Conservation (phyloP, 2,329 filamentous ascomycete genomes). For the Ophiosphaerella korrae region DNA sequence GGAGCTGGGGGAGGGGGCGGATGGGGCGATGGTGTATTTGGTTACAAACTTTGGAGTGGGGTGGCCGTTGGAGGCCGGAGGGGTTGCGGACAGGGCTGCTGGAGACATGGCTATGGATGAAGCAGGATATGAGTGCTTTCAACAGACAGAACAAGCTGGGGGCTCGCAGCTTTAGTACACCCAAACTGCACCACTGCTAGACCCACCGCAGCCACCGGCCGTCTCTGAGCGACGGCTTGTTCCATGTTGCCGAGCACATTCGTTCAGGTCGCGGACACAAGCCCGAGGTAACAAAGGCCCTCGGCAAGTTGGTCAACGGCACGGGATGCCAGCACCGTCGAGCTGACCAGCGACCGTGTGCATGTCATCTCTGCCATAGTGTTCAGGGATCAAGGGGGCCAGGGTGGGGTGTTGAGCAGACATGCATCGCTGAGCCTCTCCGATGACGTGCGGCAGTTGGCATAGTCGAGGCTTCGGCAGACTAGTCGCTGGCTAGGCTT, state of each 20-base stretch:
- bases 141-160: no score
- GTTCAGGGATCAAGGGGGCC: conserved; percentile 5
- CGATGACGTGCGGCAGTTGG: conserved; percentile 5
- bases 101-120: conserved; percentile 30
- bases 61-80: conserved; percentile 26
- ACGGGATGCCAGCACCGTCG: background rate
- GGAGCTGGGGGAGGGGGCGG: conserved; percentile 14
- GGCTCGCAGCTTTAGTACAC: no score
- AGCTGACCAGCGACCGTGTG: no score
- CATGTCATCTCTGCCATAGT: background rate
- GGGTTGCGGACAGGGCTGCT: conserved; percentile 27
- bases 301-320: background rate
- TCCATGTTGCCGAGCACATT: conserved; percentile 18
- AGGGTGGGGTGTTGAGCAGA: conserved; percentile 2
- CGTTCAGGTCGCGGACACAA: conserved; percentile 5
- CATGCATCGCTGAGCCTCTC: conserved; percentile 7
- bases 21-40: conserved; percentile 24
- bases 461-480: no score
- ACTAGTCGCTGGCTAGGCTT: no score
- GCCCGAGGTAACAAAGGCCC: conserved; percentile 1
- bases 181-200: conserved; percentile 3
- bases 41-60: conserved; percentile 20
- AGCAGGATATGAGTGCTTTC: no score
- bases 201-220: conserved; percentile 10
- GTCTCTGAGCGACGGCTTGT: conserved; percentile 11